Conservation (phyloP, 768 basidiomycete species). For the Boletus insuetus region DNA sequence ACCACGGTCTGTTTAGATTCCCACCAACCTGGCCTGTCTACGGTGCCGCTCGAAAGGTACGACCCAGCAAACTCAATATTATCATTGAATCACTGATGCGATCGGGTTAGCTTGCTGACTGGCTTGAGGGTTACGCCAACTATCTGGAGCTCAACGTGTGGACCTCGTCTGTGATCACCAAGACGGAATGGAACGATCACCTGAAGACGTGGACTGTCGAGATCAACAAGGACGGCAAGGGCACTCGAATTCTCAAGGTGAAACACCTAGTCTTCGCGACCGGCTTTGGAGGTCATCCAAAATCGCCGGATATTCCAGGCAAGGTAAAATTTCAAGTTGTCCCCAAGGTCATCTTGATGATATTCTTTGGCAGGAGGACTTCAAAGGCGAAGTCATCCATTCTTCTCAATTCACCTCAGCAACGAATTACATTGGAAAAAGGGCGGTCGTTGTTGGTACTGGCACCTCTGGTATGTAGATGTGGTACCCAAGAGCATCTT, state of each 20-base stretch:
- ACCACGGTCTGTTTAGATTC: slow-evolving; percentile 35
- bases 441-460: slow-evolving; percentile 62
- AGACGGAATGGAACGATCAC: slow-evolving; percentile 35
- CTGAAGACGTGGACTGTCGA: slow-evolving; percentile 46
- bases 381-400: slow-evolving; percentile 54
- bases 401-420: slow-evolving; percentile 50
- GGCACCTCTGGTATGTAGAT: slow-evolving; percentile 51
- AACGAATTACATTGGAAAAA: slow-evolving; percentile 53
- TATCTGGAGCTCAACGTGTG: slow-evolving; percentile 61
- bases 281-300: slow-evolving; percentile 45
- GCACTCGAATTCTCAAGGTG: slow-evolving; percentile 36
- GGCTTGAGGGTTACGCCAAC: slow-evolving; percentile 61
- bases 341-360: background rate
- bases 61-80: background rate
- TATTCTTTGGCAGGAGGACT: slow-evolving; percentile 36
- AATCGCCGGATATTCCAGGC: slow-evolving; percentile 45
- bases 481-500: background rate
- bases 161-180: slow-evolving; percentile 48
- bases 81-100: background rate
- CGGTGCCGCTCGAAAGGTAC: slow-evolving; percentile 48
- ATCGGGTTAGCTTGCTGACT: slow-evolving; percentile 50
- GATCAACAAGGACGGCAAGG: slow-evolving; percentile 34
- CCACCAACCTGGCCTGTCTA: slow-evolving; percentile 54
- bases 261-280: slow-evolving; percentile 58
- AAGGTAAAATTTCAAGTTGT: slow-evolving; percentile 37